Evolutionary conservation across 2,329 filamentous ascomycete species (phyloP).

Genomic region (Arachnomyces sp.): DNA sequence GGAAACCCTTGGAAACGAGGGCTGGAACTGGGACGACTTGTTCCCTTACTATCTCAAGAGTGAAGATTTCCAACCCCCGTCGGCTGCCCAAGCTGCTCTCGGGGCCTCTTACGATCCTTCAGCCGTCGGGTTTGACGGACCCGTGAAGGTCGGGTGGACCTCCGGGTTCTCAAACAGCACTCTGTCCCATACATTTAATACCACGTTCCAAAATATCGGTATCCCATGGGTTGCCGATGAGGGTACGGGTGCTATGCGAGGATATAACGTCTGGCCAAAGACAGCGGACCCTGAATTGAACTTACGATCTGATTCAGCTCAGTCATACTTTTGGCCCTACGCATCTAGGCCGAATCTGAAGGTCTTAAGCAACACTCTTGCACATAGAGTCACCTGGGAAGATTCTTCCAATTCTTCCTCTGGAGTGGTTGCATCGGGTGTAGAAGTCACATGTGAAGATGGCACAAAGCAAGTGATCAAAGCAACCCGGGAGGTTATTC

Average conservation of each 20-base stretch:
- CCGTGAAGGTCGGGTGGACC: not conserved
- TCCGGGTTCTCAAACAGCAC: too few species aligned
- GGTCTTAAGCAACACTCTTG: too few species aligned
- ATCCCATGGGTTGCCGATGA: too few species aligned
- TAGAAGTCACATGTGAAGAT: constrained; percentile 22
- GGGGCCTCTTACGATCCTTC: not conserved
- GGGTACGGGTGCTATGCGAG: too few species aligned
- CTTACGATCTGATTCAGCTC: too few species aligned
- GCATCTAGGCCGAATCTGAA: too few species aligned
- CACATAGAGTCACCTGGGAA: too few species aligned
- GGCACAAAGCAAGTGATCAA: constrained; percentile 23
- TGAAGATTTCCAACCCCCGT: not conserved
- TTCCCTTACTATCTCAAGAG: constrained; percentile 28
- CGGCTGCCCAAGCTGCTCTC: not conserved
- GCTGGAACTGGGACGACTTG: constrained; percentile 38
- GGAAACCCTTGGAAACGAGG: constrained; percentile 37
- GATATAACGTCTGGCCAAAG: too few species aligned
- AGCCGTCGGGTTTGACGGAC: not conserved
- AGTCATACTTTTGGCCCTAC: too few species aligned
- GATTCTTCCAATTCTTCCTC: not conserved
- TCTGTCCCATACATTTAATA: too few species aligned
- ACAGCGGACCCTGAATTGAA: too few species aligned
- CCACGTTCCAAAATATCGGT: too few species aligned
- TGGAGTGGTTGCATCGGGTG: constrained; percentile 17
- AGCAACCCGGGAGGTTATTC: constrained; percentile 47